Evolutionary conservation across 768 basidiomycete genomes (phyloP), one percentile per base, ranked within the genome.

Genomic region (Filobasidium floriforme): DNA sequence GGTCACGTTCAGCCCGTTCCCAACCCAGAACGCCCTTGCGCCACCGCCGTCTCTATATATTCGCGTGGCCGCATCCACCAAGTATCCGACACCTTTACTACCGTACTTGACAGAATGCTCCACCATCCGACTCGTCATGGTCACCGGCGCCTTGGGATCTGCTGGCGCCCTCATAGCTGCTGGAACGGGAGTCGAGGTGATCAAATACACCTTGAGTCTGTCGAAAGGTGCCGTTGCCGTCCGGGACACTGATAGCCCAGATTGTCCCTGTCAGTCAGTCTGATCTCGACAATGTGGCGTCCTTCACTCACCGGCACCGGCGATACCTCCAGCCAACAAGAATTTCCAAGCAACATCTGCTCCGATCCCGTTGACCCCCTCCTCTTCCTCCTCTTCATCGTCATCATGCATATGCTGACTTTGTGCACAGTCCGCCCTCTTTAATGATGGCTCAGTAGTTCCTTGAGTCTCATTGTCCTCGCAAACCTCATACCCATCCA

Each of bases 151-250:
- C 19, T 46, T 11, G 81, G 78, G 63, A 14, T 52, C 41, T 59
- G 54, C 29, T 12, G 73, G 64, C 26, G 80, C 75, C 41, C 84
- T 69, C 6, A 82, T 70, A 22, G 84, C 73, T 14, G 24, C 32
- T 6, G 55, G 66, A 55, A 41, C 68, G 65, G 41, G 62, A 66
- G 69, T 66, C 4, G 73, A 70, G 1, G 96, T 98, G 68, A 98
- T 98, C 66, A 99, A 83, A 79, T 96, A 98, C 63, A 99, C 85
- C 78, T 94, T 99, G 60, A 99, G 82, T 62, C 96, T 86, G 80
- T 99, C 96, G 70, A 97, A 98, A 0, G 96, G 96, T 7, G 96
- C 96, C 0, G 96, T 99, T 67, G 90, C 92, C 54, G 93, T 89
- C 71, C 96, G 84, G 15, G 94, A 98, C 32, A 97, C 96, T 96